Evolutionary conservation across 148 eudicot genomes (phyloP), one percentile per base, ranked within the genome.

Genomic region (Pouteria glomerata): DNA sequence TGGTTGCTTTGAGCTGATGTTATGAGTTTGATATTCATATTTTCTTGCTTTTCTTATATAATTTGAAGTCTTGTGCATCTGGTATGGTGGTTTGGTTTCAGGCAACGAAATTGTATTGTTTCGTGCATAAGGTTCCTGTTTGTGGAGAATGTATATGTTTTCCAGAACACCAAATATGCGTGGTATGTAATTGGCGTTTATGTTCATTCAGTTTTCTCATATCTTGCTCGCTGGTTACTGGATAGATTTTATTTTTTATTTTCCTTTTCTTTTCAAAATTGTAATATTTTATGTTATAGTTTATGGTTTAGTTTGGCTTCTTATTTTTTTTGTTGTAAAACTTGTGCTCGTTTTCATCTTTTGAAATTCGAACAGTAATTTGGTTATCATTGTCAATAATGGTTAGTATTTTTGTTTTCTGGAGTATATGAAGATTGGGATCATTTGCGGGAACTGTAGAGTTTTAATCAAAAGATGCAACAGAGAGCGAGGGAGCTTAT

Each of bases 131-230:
- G 83, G 92, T 89, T 62, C 96, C 99, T 48, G 96, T 95, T 71
- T 95, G 99, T 66, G 99, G 99, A 82, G 97, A 92, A 82, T 95
- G 99, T 80, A 87, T 92, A 76, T 95, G 99, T 88, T 91, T 91
- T 77, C 89, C 96, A 1, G 99, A 95, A 79, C 99, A 95, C 77
- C 93, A 85, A 78, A 96, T 85, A n/a, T 92, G 99, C 51, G 99
- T 96, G 99, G 99, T 95, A 91, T 68, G 68, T n/a, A n/a, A 30
- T 29, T 33, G 12, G 13, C 44, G 51, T n/a, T n/a, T n/a, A n/a
- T n/a, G n/a, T n/a, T n/a, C n/a, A n/a, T n/a, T n/a, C n/a, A n/a
- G 8, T 15, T 10, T 3, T 8, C 30, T 6, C 15, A 42, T 57
- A 4, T 35, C 10, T 45, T 19, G 21, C 11, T 47, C 48, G 71